These are phyloP conservation scores for Claviceps purpurea DNA, from an alignment of 2,329 filamentous ascomycete genomes.

Conservation along the genomic window DNA sequence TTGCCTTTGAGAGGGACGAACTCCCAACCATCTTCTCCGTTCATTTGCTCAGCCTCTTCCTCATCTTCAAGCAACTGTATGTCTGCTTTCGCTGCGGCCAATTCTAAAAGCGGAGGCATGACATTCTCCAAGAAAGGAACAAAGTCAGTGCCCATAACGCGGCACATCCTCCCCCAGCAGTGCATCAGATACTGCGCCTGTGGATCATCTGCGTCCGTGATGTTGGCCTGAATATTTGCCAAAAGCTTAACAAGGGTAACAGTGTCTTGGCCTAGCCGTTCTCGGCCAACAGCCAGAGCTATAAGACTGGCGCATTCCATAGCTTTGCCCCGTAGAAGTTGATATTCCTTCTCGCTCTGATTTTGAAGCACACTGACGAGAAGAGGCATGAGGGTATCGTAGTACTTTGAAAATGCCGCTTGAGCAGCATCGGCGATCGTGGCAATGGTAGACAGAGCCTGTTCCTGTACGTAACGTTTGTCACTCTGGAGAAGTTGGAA, in stretches of 20 bases:
- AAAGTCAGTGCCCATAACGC: constrained; percentile 82
- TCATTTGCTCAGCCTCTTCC: constrained; percentile 81
- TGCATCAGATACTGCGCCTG: constrained; percentile 95
- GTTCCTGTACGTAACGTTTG: constrained; percentile 94
- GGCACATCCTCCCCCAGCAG: constrained; percentile 98
- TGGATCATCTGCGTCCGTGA: constrained; percentile 84
- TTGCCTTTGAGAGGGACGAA: constrained; percentile 93
- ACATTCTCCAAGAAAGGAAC: constrained; percentile 84
- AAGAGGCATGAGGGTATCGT: constrained; percentile 88
- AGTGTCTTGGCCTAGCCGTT: constrained; percentile 78
- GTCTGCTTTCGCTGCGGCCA: constrained; percentile 90
- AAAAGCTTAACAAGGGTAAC: constrained; percentile 77
- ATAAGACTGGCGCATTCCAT: constrained; percentile 99
- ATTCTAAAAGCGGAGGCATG: constrained; percentile 83
- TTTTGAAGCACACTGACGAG: constrained; percentile 79
- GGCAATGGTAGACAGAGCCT: constrained; percentile 92
- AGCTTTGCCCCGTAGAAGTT: constrained; percentile 83
- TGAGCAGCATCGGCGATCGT: constrained; percentile 98
- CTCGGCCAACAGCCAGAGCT: constrained; percentile 85
- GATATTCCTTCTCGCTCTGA: constrained; percentile 87
- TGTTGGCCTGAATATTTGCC: constrained; percentile 72
- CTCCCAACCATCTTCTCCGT: constrained; percentile 96
- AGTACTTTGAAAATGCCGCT: constrained; percentile 88
- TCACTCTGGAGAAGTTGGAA: constrained; percentile 80
- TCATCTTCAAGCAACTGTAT: constrained; percentile 94